phyloP scores from a whole-genome alignment of 176 grass and related monocot species.

The Guadua angustifolia region DNA sequence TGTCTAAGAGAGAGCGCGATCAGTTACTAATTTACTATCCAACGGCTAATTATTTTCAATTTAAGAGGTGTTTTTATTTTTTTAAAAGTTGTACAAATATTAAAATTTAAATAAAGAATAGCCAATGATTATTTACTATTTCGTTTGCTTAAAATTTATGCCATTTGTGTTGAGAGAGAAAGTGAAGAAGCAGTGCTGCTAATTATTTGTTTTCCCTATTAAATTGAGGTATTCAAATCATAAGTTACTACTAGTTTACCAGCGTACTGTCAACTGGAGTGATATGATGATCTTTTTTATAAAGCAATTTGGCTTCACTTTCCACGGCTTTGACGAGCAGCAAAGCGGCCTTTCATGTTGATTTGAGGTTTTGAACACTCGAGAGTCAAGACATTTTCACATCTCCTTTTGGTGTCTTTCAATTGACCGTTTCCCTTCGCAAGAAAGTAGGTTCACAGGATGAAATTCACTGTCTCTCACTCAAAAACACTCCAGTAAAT shows the following conservation, averaged over 20 bases:
- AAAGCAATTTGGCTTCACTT: constrained; percentile 2
- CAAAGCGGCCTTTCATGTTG: background rate
- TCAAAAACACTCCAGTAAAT: background rate
- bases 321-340: background rate
- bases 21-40: background rate
- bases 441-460: background rate
- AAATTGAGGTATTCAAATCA: background rate
- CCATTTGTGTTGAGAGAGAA: too few relatives aligned
- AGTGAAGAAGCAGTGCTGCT: background rate
- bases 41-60: background rate
- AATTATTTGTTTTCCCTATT: background rate
- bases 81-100: too few relatives aligned
- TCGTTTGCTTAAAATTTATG: too few relatives aligned
- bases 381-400: background rate
- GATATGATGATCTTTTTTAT: constrained; percentile 17
- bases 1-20: background rate
- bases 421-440: background rate
- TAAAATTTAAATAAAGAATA: too few relatives aligned
- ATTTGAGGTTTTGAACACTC: background rate
- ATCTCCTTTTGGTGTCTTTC: background rate
- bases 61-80: too few relatives aligned
- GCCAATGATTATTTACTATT: too few relatives aligned
- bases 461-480: background rate
- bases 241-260: too few relatives aligned
- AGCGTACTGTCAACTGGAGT: background rate